Evolutionary conservation across 2,329 filamentous ascomycete genomes (phyloP).

Genomic region (Monilinia laxa): DNA sequence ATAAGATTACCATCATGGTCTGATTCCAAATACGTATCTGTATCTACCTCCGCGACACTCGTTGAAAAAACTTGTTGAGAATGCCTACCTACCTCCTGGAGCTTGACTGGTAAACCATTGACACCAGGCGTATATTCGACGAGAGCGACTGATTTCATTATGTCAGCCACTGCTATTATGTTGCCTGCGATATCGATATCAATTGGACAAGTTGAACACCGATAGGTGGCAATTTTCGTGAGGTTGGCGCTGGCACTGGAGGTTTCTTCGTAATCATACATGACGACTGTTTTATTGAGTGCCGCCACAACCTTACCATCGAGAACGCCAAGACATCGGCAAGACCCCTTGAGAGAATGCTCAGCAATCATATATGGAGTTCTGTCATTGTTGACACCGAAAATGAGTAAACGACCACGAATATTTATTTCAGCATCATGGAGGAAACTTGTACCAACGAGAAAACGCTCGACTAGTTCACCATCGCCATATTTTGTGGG

Average conservation of each 20-base stretch:
- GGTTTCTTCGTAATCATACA: constrained; percentile 57
- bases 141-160: constrained; percentile 89
- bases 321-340: constrained; percentile 73
- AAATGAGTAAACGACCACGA: constrained; percentile 78
- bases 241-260: constrained; percentile 58
- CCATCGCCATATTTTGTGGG: constrained; percentile 56
- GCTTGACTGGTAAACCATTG: constrained; percentile 56
- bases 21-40: constrained; percentile 74
- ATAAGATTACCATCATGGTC: constrained; percentile 88
- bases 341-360: constrained; percentile 72
- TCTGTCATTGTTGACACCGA: constrained; percentile 76
- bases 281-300: constrained; percentile 79
- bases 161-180: constrained; percentile 79
- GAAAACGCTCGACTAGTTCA: constrained; percentile 69
- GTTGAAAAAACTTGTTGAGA: constrained; percentile 82
- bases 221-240: constrained; percentile 70
- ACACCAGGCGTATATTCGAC: constrained; percentile 66
- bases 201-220: constrained; percentile 80
- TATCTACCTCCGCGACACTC: constrained; percentile 69
- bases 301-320: constrained; percentile 79
- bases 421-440: constrained; percentile 54
- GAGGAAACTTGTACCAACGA: constrained; percentile 81
- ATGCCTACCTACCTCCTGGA: constrained; percentile 76
- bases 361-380: constrained; percentile 71
- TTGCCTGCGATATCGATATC: constrained; percentile 73